Evolutionary conservation across 768 basidiomycete species (phyloP).

Genomic region (Rhizopogon roseolus): DNA sequence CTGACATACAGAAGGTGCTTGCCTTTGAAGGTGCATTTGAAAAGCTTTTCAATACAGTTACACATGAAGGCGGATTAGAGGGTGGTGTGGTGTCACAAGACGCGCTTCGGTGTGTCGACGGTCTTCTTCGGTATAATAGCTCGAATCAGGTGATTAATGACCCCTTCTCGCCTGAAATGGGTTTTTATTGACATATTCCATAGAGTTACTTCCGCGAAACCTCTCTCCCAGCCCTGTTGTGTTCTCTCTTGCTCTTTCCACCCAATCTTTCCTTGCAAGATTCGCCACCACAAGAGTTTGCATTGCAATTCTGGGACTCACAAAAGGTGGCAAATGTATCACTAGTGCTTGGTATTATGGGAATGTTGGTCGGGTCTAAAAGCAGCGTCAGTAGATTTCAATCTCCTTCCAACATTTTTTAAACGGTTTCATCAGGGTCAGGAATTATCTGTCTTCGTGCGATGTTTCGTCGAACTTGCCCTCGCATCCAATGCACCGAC

Average conservation of each 20-base stretch:
- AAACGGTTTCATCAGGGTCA: slow-evolving; percentile 35
- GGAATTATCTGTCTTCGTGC: slow-evolving; percentile 54
- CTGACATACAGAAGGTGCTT: slow-evolving; percentile 93
- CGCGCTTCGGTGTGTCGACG: slow-evolving; percentile 81
- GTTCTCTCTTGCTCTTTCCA: slow-evolving; percentile 69
- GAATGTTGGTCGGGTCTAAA: slow-evolving; percentile 78
- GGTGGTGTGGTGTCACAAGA: slow-evolving; percentile 84
- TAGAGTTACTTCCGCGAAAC: slow-evolving; percentile 98
- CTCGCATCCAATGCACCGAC: slow-evolving; percentile 94
- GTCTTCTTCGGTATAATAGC: slow-evolving; percentile 85
- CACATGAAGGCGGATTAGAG: slow-evolving; percentile 86
- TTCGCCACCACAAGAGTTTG: slow-evolving; percentile 80
- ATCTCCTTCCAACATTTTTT: slow-evolving; percentile 2
- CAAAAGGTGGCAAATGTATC: slow-evolving; percentile 82
- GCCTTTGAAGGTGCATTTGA: slow-evolving; percentile 98
- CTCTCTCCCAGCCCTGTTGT: slow-evolving; percentile 59
- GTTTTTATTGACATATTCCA: slow-evolving; percentile 10
- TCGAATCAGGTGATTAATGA: slow-evolving; percentile 77
- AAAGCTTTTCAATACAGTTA: slow-evolving; percentile 85
- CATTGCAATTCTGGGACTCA: slow-evolving; percentile 93
- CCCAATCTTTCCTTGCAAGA: slow-evolving; percentile 53
- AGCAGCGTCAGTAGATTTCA: slow-evolving; percentile 47
- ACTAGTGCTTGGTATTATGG: slow-evolving; percentile 78
- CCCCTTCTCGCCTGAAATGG: background rate
- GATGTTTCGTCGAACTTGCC: slow-evolving; percentile 83